Conservation (phyloP, 2,329 filamentous ascomycete genomes). For the Phaeophleospora eucalypticola region DNA sequence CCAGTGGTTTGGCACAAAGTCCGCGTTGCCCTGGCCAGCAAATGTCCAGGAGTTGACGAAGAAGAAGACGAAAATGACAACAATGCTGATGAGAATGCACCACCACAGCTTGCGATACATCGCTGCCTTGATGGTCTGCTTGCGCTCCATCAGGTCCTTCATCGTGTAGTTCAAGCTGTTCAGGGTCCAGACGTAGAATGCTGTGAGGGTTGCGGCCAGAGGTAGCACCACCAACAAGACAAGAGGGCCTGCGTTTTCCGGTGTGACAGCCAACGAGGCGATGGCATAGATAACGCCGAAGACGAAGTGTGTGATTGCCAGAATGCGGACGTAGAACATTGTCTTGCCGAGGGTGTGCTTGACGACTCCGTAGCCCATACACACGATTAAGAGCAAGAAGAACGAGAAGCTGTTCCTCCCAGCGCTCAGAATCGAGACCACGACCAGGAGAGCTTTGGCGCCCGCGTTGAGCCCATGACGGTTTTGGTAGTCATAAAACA, state of each 20-base stretch:
- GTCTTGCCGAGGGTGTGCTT: slow-evolving; percentile 87
- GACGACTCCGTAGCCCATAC: slow-evolving; percentile 98
- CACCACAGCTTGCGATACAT: slow-evolving; percentile 99
- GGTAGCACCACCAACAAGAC: slow-evolving; percentile 91
- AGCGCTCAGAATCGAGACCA: slow-evolving; percentile 91
- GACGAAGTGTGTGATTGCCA: slow-evolving; percentile 88
- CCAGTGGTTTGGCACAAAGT: slow-evolving; percentile 96
- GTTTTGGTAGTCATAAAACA: slow-evolving; percentile 96
- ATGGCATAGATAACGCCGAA: slow-evolving; percentile 93
- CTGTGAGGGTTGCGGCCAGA: slow-evolving; percentile 84
- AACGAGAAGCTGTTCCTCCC: slow-evolving; percentile 97
- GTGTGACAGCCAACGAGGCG: slow-evolving; percentile 81
- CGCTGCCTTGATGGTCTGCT: slow-evolving; percentile 84
- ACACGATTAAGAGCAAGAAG: slow-evolving; percentile 94
- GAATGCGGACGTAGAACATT: slow-evolving; percentile 88
- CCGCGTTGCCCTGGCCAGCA: slow-evolving; percentile 74
- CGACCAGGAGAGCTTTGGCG: slow-evolving; percentile 78
- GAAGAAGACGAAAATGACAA: slow-evolving; percentile 97
- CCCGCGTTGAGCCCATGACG: slow-evolving; percentile 77
- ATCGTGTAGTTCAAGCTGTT: slow-evolving; percentile 93
- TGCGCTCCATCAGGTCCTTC: slow-evolving; percentile 91
- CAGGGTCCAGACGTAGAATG: slow-evolving; percentile 97
- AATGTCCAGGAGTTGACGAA: slow-evolving; percentile 98
- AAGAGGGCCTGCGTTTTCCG: slow-evolving; percentile 82
- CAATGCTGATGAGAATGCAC: slow-evolving; percentile 86